Conservation (phyloP, 2,329 filamentous ascomycete genomes). For the Emergomyces orientalis region DNA sequence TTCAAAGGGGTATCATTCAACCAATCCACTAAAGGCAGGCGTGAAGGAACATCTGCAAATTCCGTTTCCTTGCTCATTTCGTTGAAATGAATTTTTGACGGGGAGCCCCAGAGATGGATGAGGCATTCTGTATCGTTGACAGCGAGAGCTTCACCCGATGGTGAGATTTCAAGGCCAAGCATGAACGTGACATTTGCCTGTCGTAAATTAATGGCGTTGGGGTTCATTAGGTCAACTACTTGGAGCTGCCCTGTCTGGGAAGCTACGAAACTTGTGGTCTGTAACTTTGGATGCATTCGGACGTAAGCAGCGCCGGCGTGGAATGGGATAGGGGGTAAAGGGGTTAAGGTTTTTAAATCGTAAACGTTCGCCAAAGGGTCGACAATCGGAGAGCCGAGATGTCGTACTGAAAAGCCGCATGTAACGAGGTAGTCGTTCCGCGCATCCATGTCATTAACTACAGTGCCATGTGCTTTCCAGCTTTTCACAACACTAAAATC, state of each 20-base stretch:
- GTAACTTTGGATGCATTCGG: slow-evolving; percentile 90
- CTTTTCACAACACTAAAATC: slow-evolving; percentile 70
- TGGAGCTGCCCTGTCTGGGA: slow-evolving; percentile 91
- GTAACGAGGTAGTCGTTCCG: slow-evolving; percentile 92
- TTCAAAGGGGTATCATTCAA: slow-evolving; percentile 68
- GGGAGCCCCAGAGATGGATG: slow-evolving; percentile 82
- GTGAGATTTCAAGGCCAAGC: slow-evolving; percentile 73
- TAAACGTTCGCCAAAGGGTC: slow-evolving; percentile 94
- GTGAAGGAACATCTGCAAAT: slow-evolving; percentile 60
- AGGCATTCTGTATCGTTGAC: slow-evolving; percentile 69
- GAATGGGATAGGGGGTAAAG: slow-evolving; percentile 82
- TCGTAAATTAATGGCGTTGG: slow-evolving; percentile 73
- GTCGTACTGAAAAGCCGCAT: slow-evolving; percentile 82
- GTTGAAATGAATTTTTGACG: slow-evolving; percentile 74
- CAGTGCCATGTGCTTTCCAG: slow-evolving; percentile 82
- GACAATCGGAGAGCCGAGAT: slow-evolving; percentile 68
- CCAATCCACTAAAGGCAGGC: slow-evolving; percentile 58
- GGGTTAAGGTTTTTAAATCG: slow-evolving; percentile 81
- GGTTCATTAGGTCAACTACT: slow-evolving; percentile 90
- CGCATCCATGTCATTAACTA: slow-evolving; percentile 94
- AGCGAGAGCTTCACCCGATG: slow-evolving; percentile 76
- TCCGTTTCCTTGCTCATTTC: slow-evolving; percentile 71
- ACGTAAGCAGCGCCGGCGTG: slow-evolving; percentile 90
- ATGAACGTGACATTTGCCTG: slow-evolving; percentile 74
- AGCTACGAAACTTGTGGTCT: slow-evolving; percentile 87